A percentile compares a stretch with the other conserved stretches of the same genome.
These are phyloP conservation scores for Cyclocybe cylindracea DNA, from an alignment of 768 basidiomycete species.

Conservation along the genomic window DNA sequence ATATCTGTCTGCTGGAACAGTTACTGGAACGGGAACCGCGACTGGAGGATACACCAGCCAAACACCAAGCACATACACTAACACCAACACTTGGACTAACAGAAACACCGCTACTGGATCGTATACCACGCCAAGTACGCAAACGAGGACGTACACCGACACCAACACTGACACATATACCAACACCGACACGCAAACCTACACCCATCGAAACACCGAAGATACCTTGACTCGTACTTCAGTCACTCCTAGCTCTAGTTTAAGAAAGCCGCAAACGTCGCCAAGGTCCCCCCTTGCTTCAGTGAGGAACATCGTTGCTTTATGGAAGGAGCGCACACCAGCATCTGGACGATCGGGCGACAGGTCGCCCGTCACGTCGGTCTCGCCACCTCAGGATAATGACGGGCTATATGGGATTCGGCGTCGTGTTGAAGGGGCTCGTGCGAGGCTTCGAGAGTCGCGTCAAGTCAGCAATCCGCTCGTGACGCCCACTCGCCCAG, in stretches of 20 bases:
- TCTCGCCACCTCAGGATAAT: slow-evolving; percentile 33
- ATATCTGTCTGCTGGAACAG: slow-evolving; percentile 28
- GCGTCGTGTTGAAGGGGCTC: slow-evolving; percentile 40
- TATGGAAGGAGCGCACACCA: slow-evolving; percentile 76
- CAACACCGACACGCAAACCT: slow-evolving; percentile 18
- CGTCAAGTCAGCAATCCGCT: slow-evolving; percentile 20
- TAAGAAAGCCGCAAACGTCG: slow-evolving; percentile 64
- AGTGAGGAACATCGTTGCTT: slow-evolving; percentile 75
- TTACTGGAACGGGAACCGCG: slow-evolving; percentile 28
- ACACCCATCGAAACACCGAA: slow-evolving; percentile 27
- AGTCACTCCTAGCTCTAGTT: slow-evolving; percentile 48
- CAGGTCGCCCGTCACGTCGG: slow-evolving; percentile 28
- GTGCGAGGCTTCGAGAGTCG: slow-evolving; percentile 34
- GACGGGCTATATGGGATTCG: slow-evolving; percentile 58
- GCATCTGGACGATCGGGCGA: background rate
- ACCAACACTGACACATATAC: slow-evolving; percentile 20
- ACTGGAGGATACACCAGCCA: slow-evolving; percentile 29
- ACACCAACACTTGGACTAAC: slow-evolving; percentile 30
- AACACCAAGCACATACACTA: slow-evolving; percentile 42
- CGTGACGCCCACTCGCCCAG: slow-evolving; percentile 25
- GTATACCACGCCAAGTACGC: slow-evolving; percentile 22
- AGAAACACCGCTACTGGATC: slow-evolving; percentile 35
- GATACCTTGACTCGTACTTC: slow-evolving; percentile 45
- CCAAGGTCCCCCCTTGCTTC: slow-evolving; percentile 73
- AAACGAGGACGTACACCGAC: slow-evolving; percentile 41